Evolutionary conservation across 495 filamentous ascomycete species (phyloP).

Genomic region (Cryomyces antarcticus): DNA sequence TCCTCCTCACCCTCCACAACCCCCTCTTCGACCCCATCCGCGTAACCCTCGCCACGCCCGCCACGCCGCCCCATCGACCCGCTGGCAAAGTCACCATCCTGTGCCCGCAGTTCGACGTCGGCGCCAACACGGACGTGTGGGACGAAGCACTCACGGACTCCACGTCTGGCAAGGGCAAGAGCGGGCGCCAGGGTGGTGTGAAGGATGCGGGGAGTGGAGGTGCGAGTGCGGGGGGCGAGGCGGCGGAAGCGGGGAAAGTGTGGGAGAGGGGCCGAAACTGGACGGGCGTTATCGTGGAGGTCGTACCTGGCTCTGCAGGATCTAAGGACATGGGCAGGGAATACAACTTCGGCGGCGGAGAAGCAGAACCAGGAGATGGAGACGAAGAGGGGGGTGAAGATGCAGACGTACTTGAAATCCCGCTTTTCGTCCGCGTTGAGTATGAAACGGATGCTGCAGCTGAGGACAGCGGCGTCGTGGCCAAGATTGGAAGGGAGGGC

Average conservation of each 20-base stretch:
- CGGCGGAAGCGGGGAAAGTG: slow-evolving; percentile 74
- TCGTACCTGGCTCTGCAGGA: slow-evolving; percentile 40
- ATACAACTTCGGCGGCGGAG: slow-evolving; percentile 2
- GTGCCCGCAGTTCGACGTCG: slow-evolving; percentile 86
- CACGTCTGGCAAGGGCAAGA: slow-evolving; percentile 24
- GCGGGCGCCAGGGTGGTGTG: slow-evolving; percentile 1
- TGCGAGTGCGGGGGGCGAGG: slow-evolving; percentile 2
- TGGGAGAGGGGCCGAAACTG: slow-evolving; percentile 93
- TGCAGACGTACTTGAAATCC: slow-evolving; percentile 86
- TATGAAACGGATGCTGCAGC: slow-evolving; percentile 60
- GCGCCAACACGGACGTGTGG: slow-evolving; percentile 88
- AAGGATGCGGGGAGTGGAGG: background rate
- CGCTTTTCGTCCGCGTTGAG: slow-evolving; percentile 77
- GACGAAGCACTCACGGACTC: slow-evolving; percentile 58
- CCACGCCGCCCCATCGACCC: slow-evolving; percentile 57
- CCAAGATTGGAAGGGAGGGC: slow-evolving; percentile 29
- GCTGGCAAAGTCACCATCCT: slow-evolving; percentile 71
- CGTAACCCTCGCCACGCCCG: slow-evolving; percentile 71
- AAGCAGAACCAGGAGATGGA: background rate
- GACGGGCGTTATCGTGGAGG: slow-evolving; percentile 79
- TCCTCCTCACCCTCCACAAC: slow-evolving; percentile 75
- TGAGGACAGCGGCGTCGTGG: slow-evolving; percentile 18
- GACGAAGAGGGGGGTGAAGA: slow-evolving; percentile 34
- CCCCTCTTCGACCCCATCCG: slow-evolving; percentile 80
- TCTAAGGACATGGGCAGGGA: no score